phyloP scores from a whole-genome alignment of 2,329 filamentous ascomycete genomes.

The Diaporthe ampelina region DNA sequence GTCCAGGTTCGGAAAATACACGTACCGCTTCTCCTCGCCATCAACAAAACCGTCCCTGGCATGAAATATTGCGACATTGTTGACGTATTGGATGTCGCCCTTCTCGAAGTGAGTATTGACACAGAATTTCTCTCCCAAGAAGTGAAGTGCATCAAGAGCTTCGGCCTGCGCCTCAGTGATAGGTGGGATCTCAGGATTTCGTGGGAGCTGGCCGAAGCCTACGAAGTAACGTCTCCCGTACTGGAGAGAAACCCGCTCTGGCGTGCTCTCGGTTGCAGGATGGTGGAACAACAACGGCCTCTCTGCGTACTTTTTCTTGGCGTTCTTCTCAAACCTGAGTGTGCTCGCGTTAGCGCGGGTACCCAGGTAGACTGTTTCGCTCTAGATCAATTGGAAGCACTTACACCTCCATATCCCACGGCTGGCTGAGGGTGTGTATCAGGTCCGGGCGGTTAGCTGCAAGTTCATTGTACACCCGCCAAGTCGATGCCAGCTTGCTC shows the following conservation, averaged over 20 bases:
- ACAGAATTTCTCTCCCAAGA: constrained; percentile 60
- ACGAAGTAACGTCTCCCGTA: constrained; percentile 73
- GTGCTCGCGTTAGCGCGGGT: constrained; percentile 54
- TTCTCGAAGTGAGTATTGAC: constrained; percentile 61
- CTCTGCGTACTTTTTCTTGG: constrained; percentile 58
- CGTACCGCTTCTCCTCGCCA: constrained; percentile 59
- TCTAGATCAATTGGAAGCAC: constrained; percentile 54
- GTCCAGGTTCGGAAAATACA: constrained; percentile 45
- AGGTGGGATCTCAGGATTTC: constrained; percentile 67
- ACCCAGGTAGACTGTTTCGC: fast-evolving
- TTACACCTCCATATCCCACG: constrained; percentile 64
- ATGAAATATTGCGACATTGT: constrained; percentile 69
- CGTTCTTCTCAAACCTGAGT: constrained; percentile 63
- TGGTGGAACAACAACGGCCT: constrained; percentile 71
- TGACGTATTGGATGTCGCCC: constrained; percentile 68
- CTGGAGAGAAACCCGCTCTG: constrained; percentile 70
- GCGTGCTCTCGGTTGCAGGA: constrained; percentile 56
- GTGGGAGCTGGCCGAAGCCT: constrained; percentile 67
- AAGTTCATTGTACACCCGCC: constrained; percentile 74
- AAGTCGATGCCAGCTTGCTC: constrained; percentile 70
- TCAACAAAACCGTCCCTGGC: constrained; percentile 64
- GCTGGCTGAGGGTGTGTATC: constrained; percentile 67
- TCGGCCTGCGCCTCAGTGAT: constrained; percentile 67
- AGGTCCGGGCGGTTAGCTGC: constrained; percentile 71
- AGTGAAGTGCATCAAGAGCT: constrained; percentile 65